Evolutionary conservation across 306 rosid genomes (phyloP).

Genomic region (Cucurbita pepo): DNA sequence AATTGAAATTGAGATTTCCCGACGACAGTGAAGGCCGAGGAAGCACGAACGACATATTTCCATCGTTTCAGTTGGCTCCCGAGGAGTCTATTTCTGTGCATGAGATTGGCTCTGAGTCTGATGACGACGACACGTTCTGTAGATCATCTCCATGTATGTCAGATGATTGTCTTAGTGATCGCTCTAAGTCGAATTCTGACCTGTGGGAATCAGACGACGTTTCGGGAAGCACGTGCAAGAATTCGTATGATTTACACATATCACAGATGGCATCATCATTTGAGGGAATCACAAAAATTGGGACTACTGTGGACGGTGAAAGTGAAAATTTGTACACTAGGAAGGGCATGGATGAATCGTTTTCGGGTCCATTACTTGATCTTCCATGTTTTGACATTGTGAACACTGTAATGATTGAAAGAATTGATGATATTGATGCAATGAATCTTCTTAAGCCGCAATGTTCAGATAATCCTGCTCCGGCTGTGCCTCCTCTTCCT

Average conservation of each 20-base stretch:
- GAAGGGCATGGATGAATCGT: conserved; percentile 31
- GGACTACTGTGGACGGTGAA: conserved; percentile 20
- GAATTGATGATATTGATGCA: conserved; percentile 13
- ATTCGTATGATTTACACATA: conserved; percentile 25
- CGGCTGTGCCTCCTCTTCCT: conserved; percentile 58
- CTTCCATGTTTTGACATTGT: conserved; percentile 61
- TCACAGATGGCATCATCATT: conserved; percentile 32
- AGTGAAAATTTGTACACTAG: conserved; percentile 5
- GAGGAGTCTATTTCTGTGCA: conserved; percentile 45
- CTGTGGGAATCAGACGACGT: conserved; percentile 72
- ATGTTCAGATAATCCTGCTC: conserved; percentile 24
- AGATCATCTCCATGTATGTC: conserved; percentile 70
- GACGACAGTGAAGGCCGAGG: conserved; percentile 50
- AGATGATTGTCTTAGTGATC: conserved; percentile 58
- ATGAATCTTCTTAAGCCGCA: conserved; percentile 13
- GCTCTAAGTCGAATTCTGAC: conserved; percentile 55
- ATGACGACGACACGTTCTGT: conserved; percentile 83
- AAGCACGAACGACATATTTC: conserved; percentile 46
- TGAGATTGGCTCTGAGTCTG: conserved; percentile 53
- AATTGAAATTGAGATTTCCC: conserved; percentile 60
- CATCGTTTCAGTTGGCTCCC: conserved; percentile 77
- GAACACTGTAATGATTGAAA: conserved; percentile 27
- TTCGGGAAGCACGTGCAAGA: conserved; percentile 38
- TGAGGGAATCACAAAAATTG: conserved; percentile 15
- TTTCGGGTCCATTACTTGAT: conserved; percentile 43